These are phyloP conservation scores for Parachaetomium inaequale DNA, from an alignment of 495 filamentous ascomycete genomes.

Conservation along the genomic window DNA sequence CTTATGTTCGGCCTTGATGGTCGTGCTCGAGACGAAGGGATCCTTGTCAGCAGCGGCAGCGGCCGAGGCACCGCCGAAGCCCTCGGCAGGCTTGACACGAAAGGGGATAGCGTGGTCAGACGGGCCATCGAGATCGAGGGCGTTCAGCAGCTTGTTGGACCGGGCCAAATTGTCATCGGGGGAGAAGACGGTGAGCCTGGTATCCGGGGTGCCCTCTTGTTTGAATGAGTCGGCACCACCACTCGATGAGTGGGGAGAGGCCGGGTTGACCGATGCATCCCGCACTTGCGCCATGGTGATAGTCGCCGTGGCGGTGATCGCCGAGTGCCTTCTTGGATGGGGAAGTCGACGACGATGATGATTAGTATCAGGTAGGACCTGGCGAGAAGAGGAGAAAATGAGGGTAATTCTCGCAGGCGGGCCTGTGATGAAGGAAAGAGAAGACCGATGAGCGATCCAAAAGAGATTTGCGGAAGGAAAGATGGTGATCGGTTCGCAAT, in stretches of 20 bases:
- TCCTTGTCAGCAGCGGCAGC: constrained; percentile 35
- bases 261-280: constrained; percentile 41
- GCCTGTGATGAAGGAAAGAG: constrained; percentile 13
- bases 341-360: constrained; percentile 17
- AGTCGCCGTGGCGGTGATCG: neutral
- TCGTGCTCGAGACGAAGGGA: constrained; percentile 38
- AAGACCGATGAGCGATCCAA: constrained; percentile 7
- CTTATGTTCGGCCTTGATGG: constrained; percentile 38
- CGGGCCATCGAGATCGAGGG: constrained; percentile 21
- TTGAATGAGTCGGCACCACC: constrained; percentile 52
- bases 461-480: constrained; percentile 4
- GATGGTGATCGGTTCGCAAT: neutral
- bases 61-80: constrained; percentile 16
- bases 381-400: constrained; percentile 13
- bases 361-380: constrained; percentile 13
- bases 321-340: neutral
- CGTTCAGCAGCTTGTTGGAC: constrained; percentile 31
- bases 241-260: constrained; percentile 58
- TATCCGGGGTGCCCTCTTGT: constrained; percentile 56
- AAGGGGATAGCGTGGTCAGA: constrained; percentile 16
- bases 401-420: constrained; percentile 13
- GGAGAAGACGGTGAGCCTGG: constrained; percentile 60
- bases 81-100: constrained; percentile 13
- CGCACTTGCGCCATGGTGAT: constrained; percentile 33
- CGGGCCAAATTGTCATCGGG: constrained; percentile 50